Evolutionary conservation across 2,329 filamentous ascomycete genomes (phyloP), one percentile per base, ranked within the genome.

Genomic region (Cytospora paraplurivora): DNA sequence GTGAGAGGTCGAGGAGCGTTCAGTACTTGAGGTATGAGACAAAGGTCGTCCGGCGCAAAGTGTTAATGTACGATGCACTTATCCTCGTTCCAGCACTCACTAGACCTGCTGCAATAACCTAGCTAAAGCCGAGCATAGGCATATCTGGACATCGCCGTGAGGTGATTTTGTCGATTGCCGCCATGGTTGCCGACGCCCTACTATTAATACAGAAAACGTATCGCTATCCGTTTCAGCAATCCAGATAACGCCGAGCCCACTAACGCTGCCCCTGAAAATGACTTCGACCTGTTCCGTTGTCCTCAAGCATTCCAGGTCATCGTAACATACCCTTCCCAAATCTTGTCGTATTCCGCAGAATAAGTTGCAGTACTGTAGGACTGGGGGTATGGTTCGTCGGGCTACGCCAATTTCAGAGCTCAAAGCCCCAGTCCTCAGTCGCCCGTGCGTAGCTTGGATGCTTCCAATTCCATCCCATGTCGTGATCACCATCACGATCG

Each of bases 211-310:
- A 47, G 21, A 51, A 27, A 51, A 34, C 13, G 19, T 41, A 15
- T 33, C 47, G 51, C 59, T n/a, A 27, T 41, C 47, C 47, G 13
- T n/a, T 33, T 51, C 44, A 37, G 57, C 63, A 21, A 51, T 32
- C 12, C 32, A 37, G n/a, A 38, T 21, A 33, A 54, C 11, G 47
- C 50, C 32, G 5, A 41, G 49, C 15, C 21, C 35, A 21, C 35
- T 37, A 13, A 44, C 41, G 53, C 35, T 27, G 38, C 33, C 35
- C 37, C 21, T 37, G 7, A 12, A 56, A 27, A n/a, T 33, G 35
- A 34, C 12, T 52, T 38, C 34, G 12, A 7, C 38, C 41, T 21
- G 2, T 37, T 11, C 35, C 12, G n/a, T 33, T 17, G 15, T 7
- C 21, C 52, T 47, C 21, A 44, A 50, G 11, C 17, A n/a, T 44